phyloP scores from a whole-genome alignment of 139 green algal genomes.

The Limnomonas spitsbergensis region DNA sequence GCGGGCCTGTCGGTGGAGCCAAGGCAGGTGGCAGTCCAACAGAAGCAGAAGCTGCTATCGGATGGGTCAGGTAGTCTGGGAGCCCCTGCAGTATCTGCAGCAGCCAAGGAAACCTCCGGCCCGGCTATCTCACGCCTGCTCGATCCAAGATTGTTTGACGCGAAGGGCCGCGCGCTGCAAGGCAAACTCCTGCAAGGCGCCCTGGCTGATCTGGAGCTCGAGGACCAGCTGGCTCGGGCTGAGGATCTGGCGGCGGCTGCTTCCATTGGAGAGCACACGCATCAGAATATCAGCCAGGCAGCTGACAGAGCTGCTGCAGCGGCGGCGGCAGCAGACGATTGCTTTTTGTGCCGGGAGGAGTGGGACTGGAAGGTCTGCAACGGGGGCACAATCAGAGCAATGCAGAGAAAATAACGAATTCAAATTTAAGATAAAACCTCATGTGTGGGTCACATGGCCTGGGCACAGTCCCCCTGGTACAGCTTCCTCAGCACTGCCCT shows the following conservation, averaged over 20 bases:
- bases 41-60: background rate
- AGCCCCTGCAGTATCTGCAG: background rate
- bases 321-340: background rate
- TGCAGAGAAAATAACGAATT: background rate
- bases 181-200: background rate
- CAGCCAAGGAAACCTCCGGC: background rate
- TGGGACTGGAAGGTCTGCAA: constrained; percentile 26
- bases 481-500: background rate
- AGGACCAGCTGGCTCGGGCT: background rate
- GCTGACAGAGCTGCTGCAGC: background rate
- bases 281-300: background rate
- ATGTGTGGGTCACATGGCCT: background rate
- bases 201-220: background rate
- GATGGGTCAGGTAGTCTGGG: background rate
- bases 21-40: background rate
- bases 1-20: background rate
- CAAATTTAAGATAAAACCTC: background rate
- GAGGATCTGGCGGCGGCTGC: background rate
- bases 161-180: background rate
- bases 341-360: constrained; percentile 16
- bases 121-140: no score
- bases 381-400: background rate
- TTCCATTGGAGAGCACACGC: background rate
- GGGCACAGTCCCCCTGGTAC: background rate
- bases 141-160: background rate